phyloP scores from a whole-genome alignment of 1,284 basidiomycete genomes.

The Gastroboletus turbinatus region DNA sequence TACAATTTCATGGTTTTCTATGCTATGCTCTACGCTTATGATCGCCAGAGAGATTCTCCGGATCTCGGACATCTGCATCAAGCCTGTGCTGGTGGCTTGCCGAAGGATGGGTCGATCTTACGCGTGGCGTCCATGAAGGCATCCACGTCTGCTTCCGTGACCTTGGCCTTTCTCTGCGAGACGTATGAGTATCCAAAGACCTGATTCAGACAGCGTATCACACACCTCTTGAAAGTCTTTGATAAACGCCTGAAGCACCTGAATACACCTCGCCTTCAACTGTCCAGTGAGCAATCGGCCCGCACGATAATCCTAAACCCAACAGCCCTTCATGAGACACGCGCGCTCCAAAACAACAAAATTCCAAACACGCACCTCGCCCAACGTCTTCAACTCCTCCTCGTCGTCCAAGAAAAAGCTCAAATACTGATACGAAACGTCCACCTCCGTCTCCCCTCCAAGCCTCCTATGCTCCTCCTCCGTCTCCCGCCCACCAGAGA shows the following conservation, averaged over 20 bases:
- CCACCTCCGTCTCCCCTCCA: slow-evolving; percentile 94
- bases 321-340: neutral
- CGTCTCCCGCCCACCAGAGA: slow-evolving; percentile 88
- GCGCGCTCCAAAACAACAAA: neutral
- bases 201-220: neutral
- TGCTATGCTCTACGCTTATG: neutral
- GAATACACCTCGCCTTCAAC: slow-evolving; percentile 90
- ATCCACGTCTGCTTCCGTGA: slow-evolving; percentile 79
- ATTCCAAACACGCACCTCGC: slow-evolving; percentile 53
- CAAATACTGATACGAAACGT: slow-evolving; percentile 95
- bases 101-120: slow-evolving; percentile 65
- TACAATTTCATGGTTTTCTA: neutral
- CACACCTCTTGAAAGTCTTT: slow-evolving; percentile 87
- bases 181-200: slow-evolving; percentile 2
- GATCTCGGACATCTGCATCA: slow-evolving; percentile 3
- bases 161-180: slow-evolving; percentile 69
- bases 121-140: slow-evolving; percentile 85
- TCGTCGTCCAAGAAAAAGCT: slow-evolving; percentile 98
- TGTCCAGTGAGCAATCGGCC: slow-evolving; percentile 90
- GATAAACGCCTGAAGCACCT: slow-evolving; percentile 82
- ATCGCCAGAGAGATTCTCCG: neutral
- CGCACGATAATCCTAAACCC: slow-evolving; percentile 80
- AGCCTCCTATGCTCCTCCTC: slow-evolving; percentile 89
- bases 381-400: slow-evolving; percentile 76
- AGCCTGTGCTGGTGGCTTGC: slow-evolving; percentile 22